Percentiles rank a stretch among this genome's conserved stretches.
phyloP scores from a whole-genome alignment of 2,329 filamentous ascomycete genomes.

The Macrophomina tecta region DNA sequence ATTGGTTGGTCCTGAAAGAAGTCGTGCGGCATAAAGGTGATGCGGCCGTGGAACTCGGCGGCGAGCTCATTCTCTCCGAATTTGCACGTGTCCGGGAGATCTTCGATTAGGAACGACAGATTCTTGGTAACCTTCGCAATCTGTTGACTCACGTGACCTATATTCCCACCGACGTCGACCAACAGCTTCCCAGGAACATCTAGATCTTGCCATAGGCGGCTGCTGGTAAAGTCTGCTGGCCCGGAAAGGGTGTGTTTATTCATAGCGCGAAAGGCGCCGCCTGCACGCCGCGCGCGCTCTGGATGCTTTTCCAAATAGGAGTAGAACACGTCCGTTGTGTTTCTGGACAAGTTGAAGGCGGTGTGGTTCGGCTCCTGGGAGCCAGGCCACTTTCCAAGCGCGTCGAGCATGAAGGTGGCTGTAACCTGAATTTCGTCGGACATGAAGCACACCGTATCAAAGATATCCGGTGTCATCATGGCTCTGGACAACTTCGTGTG shows the following conservation, averaged over 20 bases:
- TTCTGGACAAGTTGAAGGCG: slow-evolving; percentile 17
- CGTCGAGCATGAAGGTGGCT: slow-evolving; percentile 6
- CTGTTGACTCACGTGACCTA: slow-evolving; percentile 33
- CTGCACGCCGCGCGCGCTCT: slow-evolving; percentile 15
- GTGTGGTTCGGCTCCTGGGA: slow-evolving; percentile 26
- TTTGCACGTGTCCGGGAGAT: slow-evolving; percentile 35
- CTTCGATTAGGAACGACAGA: slow-evolving; percentile 40
- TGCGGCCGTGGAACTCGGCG: slow-evolving; percentile 34
- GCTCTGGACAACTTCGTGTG: slow-evolving; percentile 41
- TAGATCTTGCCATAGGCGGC: neutral
- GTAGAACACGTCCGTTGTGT: slow-evolving; percentile 2
- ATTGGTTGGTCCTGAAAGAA: slow-evolving; percentile 65
- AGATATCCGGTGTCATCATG: slow-evolving; percentile 9
- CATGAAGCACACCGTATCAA: slow-evolving; percentile 1
- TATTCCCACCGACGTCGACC: slow-evolving; percentile 25
- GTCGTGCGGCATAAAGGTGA: slow-evolving; percentile 57
- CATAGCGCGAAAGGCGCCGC: slow-evolving; percentile 3
- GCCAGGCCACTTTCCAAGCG: slow-evolving; percentile 23
- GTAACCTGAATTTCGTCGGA: slow-evolving; percentile 21
- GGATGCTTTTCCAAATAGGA: slow-evolving; percentile 23
- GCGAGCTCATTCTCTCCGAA: slow-evolving; percentile 12
- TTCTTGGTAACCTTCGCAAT: slow-evolving; percentile 37
- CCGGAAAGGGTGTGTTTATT: neutral
- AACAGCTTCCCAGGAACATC: neutral
- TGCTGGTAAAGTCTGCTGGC: slow-evolving; percentile 1